Evolutionary conservation across 2,329 filamentous ascomycete species (phyloP).

Genomic region (Hawksworthiomyces lignivorus): DNA sequence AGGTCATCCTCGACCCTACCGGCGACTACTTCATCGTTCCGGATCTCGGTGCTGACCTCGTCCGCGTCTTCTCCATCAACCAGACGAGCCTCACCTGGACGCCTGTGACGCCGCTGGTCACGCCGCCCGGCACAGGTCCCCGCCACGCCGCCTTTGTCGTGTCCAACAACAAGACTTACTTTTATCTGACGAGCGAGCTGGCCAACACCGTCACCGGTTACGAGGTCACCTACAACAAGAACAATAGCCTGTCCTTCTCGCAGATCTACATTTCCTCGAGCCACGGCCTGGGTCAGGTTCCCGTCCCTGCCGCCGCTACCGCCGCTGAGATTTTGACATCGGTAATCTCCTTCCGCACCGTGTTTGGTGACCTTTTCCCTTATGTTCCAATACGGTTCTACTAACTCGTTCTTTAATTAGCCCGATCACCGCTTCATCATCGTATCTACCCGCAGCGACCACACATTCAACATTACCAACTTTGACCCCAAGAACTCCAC

Average conservation of each 20-base stretch:
- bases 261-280: constrained; percentile 40
- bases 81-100: constrained; percentile 36
- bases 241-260: constrained; percentile 34
- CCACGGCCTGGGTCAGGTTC: constrained; percentile 33
- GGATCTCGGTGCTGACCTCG: constrained; percentile 57
- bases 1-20: constrained; percentile 58
- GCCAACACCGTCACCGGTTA: constrained; percentile 50
- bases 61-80: constrained; percentile 50
- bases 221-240: constrained; percentile 41
- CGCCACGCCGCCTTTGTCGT: constrained; percentile 55
- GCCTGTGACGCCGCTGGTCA: constrained; percentile 30
- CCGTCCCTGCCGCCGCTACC: constrained; percentile 32
- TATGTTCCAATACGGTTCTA: too few species aligned
- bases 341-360: constrained; percentile 42
- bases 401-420: constrained; percentile 24
- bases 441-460: constrained; percentile 60
- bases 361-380: too few species aligned
- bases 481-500: constrained; percentile 36
- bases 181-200: constrained; percentile 57
- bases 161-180: constrained; percentile 36
- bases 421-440: constrained; percentile 56
- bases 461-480: constrained; percentile 40
- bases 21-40: constrained; percentile 55
- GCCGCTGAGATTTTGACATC: constrained; percentile 52
- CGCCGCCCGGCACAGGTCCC: constrained; percentile 51